Percentiles rank a stretch among this genome's conserved stretches.
phyloP scores from a whole-genome alignment of 306 rosid genomes.

The Carpinus viminea region DNA sequence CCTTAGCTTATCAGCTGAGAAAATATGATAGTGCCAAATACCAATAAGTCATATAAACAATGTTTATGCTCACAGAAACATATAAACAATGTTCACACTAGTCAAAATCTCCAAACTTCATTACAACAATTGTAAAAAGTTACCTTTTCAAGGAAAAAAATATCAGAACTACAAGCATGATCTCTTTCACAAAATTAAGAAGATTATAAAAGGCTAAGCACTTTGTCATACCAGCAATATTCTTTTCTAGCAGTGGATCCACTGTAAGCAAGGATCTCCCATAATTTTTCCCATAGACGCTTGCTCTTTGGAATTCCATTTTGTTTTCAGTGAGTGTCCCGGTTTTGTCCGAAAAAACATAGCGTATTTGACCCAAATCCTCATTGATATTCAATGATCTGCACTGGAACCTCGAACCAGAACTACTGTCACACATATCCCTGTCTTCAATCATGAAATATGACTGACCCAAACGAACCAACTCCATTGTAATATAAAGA shows the following conservation, averaged over 20 bases:
- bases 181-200: not conserved
- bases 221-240: constrained; percentile 47
- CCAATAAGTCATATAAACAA: not conserved
- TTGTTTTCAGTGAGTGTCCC: constrained; percentile 98
- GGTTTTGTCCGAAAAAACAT: constrained; percentile 92
- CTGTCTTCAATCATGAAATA: constrained; percentile 92
- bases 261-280: constrained; percentile 47
- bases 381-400: constrained; percentile 96
- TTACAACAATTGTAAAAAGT: not conserved
- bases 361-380: constrained; percentile 96
- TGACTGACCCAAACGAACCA: constrained; percentile 97
- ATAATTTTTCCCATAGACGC: constrained; percentile 66
- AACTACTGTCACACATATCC: constrained; percentile 64
- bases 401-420: constrained; percentile 94
- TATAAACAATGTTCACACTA: not conserved
- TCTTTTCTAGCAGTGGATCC: constrained; percentile 30
- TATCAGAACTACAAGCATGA: not conserved
- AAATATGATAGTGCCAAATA: not conserved
- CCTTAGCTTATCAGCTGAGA: not conserved
- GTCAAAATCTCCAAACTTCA: not conserved
- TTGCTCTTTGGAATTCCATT: constrained; percentile 93
- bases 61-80: not conserved
- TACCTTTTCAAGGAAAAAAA: not conserved
- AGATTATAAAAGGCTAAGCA: not conserved
- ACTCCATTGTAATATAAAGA: constrained; percentile 94